Base-by-base conservation (phyloP, 2,329 filamentous ascomycete species). In the Sphaerulina populicola region DNA sequence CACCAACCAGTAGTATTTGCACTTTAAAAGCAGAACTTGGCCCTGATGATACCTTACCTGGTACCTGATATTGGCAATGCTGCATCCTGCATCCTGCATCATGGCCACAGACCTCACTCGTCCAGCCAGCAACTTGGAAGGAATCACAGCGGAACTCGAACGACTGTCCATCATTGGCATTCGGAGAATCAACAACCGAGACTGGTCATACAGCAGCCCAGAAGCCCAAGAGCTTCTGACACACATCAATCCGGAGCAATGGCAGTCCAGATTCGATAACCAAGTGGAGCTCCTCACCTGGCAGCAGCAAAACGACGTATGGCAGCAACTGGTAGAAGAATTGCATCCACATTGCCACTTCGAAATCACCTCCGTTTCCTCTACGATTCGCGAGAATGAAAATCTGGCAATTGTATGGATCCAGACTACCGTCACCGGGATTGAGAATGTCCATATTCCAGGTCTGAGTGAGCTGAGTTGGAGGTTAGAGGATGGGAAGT, bases 401-500 rank as follows among this genome's bases (percentile, higher is more conserved):
- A 54, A 45, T 4, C 30, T 44, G 30, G 55, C 53, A 23, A 53
- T 37, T 23, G 51, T 57, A n/a, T 48, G 44, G 38, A 46, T 57
- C n/a, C 53, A 57, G 41, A 52, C 46, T 15, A 47, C 49, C 35
- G 53, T 55, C 3, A 45, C 49, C 12, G 53, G 53, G 1, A 46
- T 57, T 11, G 40, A 39, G 14, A 48, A 47, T 38, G 49, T 53
- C 11, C 50, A 44, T 18, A 45, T 57, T 37, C 53, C 51, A n/a
- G 55, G 53, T 11, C 47, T 56, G 18, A 57, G 54, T 43, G 53
- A 53, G 47, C 37, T 54, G 12, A 51, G 42, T 11, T 57, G 55
- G 55, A 40, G 50, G 40, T 9, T 41, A 11, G 45, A 53, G 15
- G 15, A 52, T 23, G 53, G 51, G 15, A 49, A 47, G 21, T 57